Evolutionary conservation across 306 rosid genomes (phyloP).

Genomic region (Chamaecrista fasciculata): DNA sequence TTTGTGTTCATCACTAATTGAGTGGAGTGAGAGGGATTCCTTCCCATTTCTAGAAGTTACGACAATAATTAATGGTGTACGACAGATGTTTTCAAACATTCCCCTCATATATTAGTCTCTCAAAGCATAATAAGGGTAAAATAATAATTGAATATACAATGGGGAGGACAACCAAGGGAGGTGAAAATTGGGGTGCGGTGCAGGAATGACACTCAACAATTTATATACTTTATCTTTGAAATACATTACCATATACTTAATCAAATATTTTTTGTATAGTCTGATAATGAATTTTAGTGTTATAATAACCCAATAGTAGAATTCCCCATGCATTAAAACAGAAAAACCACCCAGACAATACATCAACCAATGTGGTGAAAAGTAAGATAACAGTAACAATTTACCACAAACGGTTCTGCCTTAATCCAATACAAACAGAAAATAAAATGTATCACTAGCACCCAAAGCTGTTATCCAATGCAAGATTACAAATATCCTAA

Average conservation of each 20-base stretch:
- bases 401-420: constrained; percentile 16
- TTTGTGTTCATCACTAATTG: too few species aligned
- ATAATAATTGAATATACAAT: not conserved
- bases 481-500: not conserved
- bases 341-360: constrained; percentile 15
- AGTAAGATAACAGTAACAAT: constrained; percentile 14
- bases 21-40: not conserved
- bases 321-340: not conserved
- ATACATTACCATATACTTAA: not conserved
- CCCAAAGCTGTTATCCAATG: not conserved
- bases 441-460: constrained; percentile 3
- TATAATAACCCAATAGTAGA: not conserved
- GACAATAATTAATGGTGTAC: not conserved
- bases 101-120: not conserved
- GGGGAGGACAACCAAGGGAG: not conserved
- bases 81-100: not conserved
- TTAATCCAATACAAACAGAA: constrained; percentile 14
- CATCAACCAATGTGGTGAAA: constrained; percentile 3
- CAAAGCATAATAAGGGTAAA: not conserved
- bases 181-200: too few species aligned
- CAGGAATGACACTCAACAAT: not conserved
- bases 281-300: not conserved
- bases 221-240: not conserved
- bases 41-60: not conserved
- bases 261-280: not conserved